Evolutionary conservation across 2,329 filamentous ascomycete species (phyloP).

Genomic region (Metarhizium sp.): DNA sequence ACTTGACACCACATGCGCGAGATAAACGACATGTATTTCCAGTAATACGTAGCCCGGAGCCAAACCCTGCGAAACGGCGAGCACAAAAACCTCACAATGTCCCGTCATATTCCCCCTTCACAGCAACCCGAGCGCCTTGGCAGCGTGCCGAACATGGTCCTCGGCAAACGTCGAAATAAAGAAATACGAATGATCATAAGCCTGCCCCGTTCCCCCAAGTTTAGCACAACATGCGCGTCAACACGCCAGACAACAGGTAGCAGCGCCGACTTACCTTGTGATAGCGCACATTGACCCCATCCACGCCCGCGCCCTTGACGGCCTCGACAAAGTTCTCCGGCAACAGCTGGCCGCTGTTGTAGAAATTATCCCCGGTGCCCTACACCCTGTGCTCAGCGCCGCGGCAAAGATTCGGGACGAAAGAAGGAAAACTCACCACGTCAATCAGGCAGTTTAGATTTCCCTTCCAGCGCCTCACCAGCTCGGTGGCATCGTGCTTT

Average conservation of each 20-base stretch:
- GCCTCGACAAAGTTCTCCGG: conserved; percentile 86
- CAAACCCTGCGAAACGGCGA: no score
- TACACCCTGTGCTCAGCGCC: conserved; percentile 18
- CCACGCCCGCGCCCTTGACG: conserved; percentile 64
- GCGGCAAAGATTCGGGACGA: background rate
- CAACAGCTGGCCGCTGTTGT: conserved; percentile 84
- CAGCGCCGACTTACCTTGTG: conserved; percentile 51
- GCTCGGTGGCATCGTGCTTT: conserved; percentile 84
- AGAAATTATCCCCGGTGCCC: conserved; percentile 94
- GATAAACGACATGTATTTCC: no score
- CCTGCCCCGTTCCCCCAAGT: conserved; percentile 30
- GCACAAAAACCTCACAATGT: no score
- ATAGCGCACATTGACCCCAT: conserved; percentile 69
- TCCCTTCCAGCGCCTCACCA: conserved; percentile 65
- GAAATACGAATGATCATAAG: conserved; percentile 96
- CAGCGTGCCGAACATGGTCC: conserved; percentile 86
- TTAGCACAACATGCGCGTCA: no score
- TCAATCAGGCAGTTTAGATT: conserved; percentile 76
- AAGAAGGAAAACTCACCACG: conserved; percentile 48
- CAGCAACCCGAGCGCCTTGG: conserved; percentile 58
- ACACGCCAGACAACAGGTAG: no score
- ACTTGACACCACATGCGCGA: no score
- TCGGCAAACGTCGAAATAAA: conserved; percentile 87
- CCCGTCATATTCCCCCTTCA: conserved; percentile 12
- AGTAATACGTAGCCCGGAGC: no score